Conservation (phyloP, 1,284 basidiomycete genomes). For the Apiotrichum gamsii region DNA sequence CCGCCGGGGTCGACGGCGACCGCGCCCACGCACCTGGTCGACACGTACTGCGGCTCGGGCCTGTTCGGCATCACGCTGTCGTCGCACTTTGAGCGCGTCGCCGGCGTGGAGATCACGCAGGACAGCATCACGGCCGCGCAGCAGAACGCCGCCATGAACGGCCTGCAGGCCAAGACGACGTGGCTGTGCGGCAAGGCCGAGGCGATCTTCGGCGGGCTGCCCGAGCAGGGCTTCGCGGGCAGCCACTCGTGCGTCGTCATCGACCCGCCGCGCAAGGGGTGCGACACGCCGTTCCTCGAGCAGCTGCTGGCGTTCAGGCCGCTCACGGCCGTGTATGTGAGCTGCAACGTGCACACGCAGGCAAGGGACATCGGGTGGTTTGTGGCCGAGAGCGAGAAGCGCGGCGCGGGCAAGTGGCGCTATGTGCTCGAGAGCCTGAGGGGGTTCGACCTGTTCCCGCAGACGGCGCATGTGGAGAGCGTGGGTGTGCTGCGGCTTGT, state of each 20-base stretch:
- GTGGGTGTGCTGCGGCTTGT: constrained; percentile 62
- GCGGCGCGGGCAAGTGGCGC: constrained; percentile 20
- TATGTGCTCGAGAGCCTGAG: constrained; percentile 65
- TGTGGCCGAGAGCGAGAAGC: constrained; percentile 19
- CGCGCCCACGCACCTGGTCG: constrained; percentile 72
- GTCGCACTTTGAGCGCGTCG: constrained; percentile 66
- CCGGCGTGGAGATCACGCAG: constrained; percentile 78
- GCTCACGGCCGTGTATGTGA: constrained; percentile 75
- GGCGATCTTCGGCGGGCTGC: constrained; percentile 50
- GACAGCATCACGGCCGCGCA: constrained; percentile 72
- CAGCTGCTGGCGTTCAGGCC: constrained; percentile 70
- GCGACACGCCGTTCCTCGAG: constrained; percentile 70
- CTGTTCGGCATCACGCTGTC: constrained; percentile 87
- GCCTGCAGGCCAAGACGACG: constrained; percentile 40
- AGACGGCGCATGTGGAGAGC: constrained; percentile 33
- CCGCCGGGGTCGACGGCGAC: constrained; percentile 30
- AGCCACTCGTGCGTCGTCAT: constrained; percentile 41
- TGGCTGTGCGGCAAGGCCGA: constrained; percentile 56
- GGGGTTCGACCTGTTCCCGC: constrained; percentile 88
- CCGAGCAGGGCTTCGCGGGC: constrained; percentile 36
- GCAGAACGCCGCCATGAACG: constrained; percentile 72
- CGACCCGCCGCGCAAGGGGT: constrained; percentile 79
- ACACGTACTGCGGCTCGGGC: constrained; percentile 83
- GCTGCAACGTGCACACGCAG: constrained; percentile 71
- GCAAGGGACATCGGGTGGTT: constrained; percentile 29